phyloP scores from a whole-genome alignment of 1,284 basidiomycete genomes.

The Neotropicomus parvogracilis region DNA sequence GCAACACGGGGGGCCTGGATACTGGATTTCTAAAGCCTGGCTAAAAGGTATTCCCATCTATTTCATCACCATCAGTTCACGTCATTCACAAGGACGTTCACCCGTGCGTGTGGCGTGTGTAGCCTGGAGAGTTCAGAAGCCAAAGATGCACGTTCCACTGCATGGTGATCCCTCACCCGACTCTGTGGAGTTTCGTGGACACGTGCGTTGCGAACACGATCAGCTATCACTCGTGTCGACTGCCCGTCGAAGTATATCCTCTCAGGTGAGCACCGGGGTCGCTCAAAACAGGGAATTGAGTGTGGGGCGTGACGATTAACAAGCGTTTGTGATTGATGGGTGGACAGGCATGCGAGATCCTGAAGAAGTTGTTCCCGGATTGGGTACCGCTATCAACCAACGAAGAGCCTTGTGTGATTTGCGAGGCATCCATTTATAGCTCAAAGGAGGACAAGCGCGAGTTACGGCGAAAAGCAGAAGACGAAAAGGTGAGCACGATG shows the following conservation, averaged over 20 bases:
- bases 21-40: conserved; percentile 78
- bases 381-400: conserved; percentile 57
- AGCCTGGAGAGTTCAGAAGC: conserved; percentile 72
- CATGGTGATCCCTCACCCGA: conserved; percentile 65
- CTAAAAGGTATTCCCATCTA: conserved; percentile 52
- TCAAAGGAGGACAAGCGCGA: conserved; percentile 58
- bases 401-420: conserved; percentile 54
- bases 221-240: conserved; percentile 50
- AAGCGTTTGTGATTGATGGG: conserved; percentile 9
- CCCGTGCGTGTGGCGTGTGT: conserved; percentile 9
- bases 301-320: conserved; percentile 21
- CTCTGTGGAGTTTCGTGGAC: conserved; percentile 46
- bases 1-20: conserved; percentile 44
- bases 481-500: conserved; percentile 59
- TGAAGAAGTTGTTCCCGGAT: conserved; percentile 56
- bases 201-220: conserved; percentile 71
- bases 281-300: conserved; percentile 8
- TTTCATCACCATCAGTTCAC: conserved; percentile 10
- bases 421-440: conserved; percentile 51
- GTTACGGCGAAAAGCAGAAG: conserved; percentile 57
- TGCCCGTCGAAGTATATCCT: conserved; percentile 58
- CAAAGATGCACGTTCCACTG: conserved; percentile 64
- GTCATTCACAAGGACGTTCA: conserved; percentile 14
- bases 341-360: conserved; percentile 52
- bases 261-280: conserved; percentile 40